Evolutionary conservation across 345 rosid genomes (phyloP).

Genomic region (Dipteronia dyeriana): DNA sequence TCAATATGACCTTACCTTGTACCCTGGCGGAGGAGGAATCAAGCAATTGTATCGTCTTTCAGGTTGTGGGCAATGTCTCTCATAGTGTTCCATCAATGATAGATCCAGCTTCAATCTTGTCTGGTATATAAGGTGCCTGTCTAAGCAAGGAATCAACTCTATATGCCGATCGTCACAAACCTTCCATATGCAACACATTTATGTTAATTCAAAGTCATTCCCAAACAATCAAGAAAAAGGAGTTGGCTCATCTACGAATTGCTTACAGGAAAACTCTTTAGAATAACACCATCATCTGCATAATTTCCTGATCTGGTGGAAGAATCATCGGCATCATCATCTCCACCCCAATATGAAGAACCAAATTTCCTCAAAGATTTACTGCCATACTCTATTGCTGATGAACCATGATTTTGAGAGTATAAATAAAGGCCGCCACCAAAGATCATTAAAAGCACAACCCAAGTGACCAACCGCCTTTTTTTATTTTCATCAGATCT

Average conservation of each 20-base stretch:
- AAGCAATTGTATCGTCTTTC: slow-evolving; percentile 31
- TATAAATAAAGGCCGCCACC: slow-evolving; percentile 6
- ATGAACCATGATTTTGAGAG: slow-evolving; percentile 10
- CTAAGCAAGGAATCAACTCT: slow-evolving; percentile 48
- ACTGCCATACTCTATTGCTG: slow-evolving; percentile 16
- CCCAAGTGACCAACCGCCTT: slow-evolving; percentile 2
- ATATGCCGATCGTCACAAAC: slow-evolving; percentile 45
- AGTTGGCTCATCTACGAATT: neutral
- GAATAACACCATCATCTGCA: neutral
- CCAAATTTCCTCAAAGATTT: slow-evolving; percentile 22
- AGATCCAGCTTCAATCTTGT: slow-evolving; percentile 45
- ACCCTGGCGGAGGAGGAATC: slow-evolving; percentile 40
- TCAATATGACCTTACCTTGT: slow-evolving; percentile 26
- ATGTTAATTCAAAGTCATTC: neutral
- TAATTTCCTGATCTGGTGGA: slow-evolving; percentile 9
- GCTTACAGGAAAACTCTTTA: slow-evolving; percentile 20
- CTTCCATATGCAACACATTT: slow-evolving; percentile 16
- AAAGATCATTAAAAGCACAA: neutral
- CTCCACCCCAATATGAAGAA: slow-evolving; percentile 21
- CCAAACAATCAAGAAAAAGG: neutral
- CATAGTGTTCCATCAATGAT: slow-evolving; percentile 48
- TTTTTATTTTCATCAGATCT: slow-evolving; percentile 11
- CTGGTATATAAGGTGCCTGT: slow-evolving; percentile 42
- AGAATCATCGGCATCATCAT: slow-evolving; percentile 7
- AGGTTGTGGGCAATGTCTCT: slow-evolving; percentile 33